Evolutionary conservation across 768 basidiomycete genomes (phyloP).

Genomic region (Daedaleopsis sinensis): DNA sequence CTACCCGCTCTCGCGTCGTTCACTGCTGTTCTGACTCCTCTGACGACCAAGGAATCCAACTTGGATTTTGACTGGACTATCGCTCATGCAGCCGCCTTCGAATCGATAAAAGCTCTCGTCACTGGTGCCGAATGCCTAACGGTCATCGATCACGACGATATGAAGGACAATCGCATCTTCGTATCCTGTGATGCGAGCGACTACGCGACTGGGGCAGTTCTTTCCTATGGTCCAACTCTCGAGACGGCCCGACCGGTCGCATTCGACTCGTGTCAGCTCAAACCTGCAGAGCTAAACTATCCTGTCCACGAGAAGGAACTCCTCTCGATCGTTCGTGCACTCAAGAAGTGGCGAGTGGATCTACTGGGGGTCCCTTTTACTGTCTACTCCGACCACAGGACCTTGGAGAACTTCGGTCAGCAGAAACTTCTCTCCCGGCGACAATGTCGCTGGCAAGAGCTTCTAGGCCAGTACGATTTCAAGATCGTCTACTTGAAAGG

Average conservation of each 20-base stretch:
- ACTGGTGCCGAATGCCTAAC: conserved; percentile 29
- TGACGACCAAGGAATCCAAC: conserved; percentile 31
- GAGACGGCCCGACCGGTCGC: no score
- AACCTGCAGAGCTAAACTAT: no score
- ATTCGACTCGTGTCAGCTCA: no score
- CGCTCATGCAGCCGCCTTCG: conserved; percentile 36
- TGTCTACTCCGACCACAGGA: conserved; percentile 42
- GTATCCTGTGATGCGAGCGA: conserved; percentile 39
- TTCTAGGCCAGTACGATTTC: conserved; percentile 34
- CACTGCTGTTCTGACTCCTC: no score
- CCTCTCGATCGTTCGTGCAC: conserved; percentile 37
- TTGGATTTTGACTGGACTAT: conserved; percentile 30
- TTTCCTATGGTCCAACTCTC: conserved; percentile 37
- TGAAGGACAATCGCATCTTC: conserved; percentile 36
- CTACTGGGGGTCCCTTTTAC: conserved; percentile 27
- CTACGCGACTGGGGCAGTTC: conserved; percentile 32
- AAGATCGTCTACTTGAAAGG: conserved; percentile 46
- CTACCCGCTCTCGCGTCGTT: no score
- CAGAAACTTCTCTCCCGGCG: conserved; percentile 37
- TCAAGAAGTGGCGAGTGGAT: conserved; percentile 28
- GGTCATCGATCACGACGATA: conserved; percentile 34
- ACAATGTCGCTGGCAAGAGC: conserved; percentile 40
- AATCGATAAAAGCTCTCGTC: conserved; percentile 37
- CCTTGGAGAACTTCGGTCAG: conserved; percentile 35
- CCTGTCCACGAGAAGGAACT: no score